Percentiles rank a stretch among this genome's conserved stretches.
Evolutionary conservation across 768 basidiomycete species (phyloP).

Genomic region (Amyloporia xantha): DNA sequence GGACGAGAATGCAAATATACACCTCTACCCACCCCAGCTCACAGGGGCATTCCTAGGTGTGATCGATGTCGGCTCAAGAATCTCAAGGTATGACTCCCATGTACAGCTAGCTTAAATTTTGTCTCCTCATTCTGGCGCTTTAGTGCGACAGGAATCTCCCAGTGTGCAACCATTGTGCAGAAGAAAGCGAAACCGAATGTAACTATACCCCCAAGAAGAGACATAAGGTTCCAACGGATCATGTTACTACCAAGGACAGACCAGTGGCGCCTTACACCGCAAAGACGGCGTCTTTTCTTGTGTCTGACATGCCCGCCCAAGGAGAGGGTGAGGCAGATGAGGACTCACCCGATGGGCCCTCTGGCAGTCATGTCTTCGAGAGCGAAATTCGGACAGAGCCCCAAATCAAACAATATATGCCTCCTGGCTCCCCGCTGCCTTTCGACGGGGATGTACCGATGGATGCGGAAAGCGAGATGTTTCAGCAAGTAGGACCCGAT

Average conservation of each 20-base stretch:
- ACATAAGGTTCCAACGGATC: slow-evolving; percentile 44
- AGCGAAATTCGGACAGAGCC: slow-evolving; percentile 20
- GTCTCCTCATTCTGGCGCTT: slow-evolving; percentile 1
- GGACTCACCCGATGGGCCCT: slow-evolving; percentile 7
- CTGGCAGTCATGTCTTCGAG: slow-evolving; percentile 16
- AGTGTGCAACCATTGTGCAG: slow-evolving; percentile 61
- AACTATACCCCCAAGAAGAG: slow-evolving; percentile 72
- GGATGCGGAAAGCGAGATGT: slow-evolving; percentile 16
- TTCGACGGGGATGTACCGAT: slow-evolving; percentile 19
- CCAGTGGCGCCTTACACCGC: slow-evolving; percentile 35
- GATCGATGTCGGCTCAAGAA: slow-evolving; percentile 64
- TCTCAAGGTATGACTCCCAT: slow-evolving; percentile 51
- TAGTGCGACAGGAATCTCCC: slow-evolving; percentile 72
- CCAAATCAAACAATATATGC: slow-evolving; percentile 20
- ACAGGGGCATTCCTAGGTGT: slow-evolving; percentile 68
- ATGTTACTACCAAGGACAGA: slow-evolving; percentile 30
- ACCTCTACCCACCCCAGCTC: slow-evolving; percentile 67
- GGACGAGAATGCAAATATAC: slow-evolving; percentile 67
- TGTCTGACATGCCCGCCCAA: slow-evolving; percentile 37
- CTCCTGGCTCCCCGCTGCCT: slow-evolving; percentile 16
- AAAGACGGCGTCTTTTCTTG: slow-evolving; percentile 43
- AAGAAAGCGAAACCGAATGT: slow-evolving; percentile 46
- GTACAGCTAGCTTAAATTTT: too few relatives aligned
- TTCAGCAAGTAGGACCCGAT: slow-evolving; percentile 16
- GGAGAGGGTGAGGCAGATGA: slow-evolving; percentile 12